Evolutionary conservation across 2,329 filamentous ascomycete species (phyloP).

Genomic region (Scedosporium minutisporum): DNA sequence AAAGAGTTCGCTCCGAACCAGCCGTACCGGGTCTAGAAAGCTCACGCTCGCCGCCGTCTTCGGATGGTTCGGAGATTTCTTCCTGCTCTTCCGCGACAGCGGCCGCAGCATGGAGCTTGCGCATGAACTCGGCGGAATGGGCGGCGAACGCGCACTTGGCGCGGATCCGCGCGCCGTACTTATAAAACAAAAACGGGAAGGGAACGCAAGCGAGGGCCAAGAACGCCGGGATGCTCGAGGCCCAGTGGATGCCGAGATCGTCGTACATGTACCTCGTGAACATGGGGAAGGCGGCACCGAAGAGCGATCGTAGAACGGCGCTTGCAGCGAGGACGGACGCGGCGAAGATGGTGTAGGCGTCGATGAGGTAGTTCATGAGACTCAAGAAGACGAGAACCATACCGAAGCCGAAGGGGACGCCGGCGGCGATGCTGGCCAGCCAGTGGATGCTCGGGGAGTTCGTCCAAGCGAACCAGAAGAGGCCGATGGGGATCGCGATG

Average conservation of each 20-base stretch:
- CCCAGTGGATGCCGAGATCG: conserved; percentile 40
- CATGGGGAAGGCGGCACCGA: conserved; percentile 55
- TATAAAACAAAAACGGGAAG: conserved; percentile 32
- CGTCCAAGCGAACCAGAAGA: conserved; percentile 54
- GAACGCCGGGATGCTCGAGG: conserved; percentile 34
- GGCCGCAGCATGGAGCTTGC: neutral
- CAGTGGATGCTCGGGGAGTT: conserved; percentile 42
- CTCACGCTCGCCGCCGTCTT: neutral
- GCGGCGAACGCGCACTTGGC: neutral
- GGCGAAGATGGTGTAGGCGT: conserved; percentile 39
- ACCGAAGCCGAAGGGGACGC: conserved; percentile 35
- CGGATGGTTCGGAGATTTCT: neutral
- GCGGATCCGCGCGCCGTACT: conserved; percentile 27
- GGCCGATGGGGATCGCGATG: conserved; percentile 39
- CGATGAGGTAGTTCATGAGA: conserved; percentile 44
- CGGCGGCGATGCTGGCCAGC: conserved; percentile 46
- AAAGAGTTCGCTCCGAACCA: too few relatives aligned
- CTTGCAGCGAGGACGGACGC: conserved; percentile 50
- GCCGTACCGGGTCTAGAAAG: neutral
- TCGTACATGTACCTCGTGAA: conserved; percentile 42
- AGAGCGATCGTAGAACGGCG: conserved; percentile 47
- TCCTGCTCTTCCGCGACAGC: neutral
- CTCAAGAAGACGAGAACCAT: conserved; percentile 25
- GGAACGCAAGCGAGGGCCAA: conserved; percentile 35
- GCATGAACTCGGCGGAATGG: conserved; percentile 2